Percentiles rank a stretch among this genome's conserved stretches.
These are phyloP conservation scores for Primulina eburnea DNA, from an alignment of 257 asterid genomes.

Conservation along the genomic window DNA sequence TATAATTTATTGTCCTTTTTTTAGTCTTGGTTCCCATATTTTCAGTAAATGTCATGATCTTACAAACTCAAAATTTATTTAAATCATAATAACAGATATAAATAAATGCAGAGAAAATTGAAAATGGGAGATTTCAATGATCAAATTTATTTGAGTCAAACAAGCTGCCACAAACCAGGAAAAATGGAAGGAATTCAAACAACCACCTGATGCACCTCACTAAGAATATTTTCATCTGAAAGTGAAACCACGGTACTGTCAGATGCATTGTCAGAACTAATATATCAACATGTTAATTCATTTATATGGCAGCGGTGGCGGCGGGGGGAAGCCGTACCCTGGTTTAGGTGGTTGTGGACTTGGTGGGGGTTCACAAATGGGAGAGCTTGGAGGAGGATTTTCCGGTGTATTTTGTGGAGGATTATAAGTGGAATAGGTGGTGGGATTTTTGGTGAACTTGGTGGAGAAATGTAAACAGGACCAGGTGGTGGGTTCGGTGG, in stretches of 20 bases:
- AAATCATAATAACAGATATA: neutral
- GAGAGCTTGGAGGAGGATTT: neutral
- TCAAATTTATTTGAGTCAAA: neutral
- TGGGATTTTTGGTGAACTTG: neutral
- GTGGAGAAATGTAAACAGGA: neutral
- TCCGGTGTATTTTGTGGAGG: neutral
- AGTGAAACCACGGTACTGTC: neutral
- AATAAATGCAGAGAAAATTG: neutral
- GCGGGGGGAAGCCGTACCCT: neutral
- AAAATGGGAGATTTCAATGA: neutral
- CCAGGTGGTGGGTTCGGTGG: no score
- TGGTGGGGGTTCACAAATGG: neutral
- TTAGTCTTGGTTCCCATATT: no score
- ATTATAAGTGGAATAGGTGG: neutral
- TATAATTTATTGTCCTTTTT: neutral
- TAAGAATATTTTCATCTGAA: neutral
- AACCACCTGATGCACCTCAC: neutral
- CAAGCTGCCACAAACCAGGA: neutral
- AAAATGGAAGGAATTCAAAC: neutral
- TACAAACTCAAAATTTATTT: neutral
- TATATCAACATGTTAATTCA: neutral
- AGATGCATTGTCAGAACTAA: neutral
- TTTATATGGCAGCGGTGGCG: neutral
- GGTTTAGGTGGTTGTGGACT: neutral
- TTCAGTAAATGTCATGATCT: neutral